Conservation (phyloP, 2,329 filamentous ascomycete species). For the Nannizziopsis arthrosporioides region DNA sequence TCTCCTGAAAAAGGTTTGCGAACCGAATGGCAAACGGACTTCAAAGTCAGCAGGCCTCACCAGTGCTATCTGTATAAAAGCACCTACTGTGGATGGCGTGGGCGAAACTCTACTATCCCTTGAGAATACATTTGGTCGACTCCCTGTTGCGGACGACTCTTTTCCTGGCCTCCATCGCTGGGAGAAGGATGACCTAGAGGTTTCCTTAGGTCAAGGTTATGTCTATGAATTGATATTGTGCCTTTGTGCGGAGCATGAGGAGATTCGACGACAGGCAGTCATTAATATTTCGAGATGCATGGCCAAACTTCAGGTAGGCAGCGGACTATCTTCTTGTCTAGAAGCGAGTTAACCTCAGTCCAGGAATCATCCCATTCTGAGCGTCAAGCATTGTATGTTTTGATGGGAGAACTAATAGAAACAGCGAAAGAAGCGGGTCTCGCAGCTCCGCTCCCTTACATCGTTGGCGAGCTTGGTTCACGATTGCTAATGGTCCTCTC, state of each 20-base stretch:
- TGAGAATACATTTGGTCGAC: conserved; percentile 41
- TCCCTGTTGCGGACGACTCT: conserved; percentile 36
- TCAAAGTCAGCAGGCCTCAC: conserved; percentile 11
- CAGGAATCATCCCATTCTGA: conserved; percentile 62
- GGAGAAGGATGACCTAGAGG: conserved; percentile 64
- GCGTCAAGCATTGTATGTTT: conserved; percentile 64
- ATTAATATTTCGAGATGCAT: conserved; percentile 33
- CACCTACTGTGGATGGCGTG: conserved; percentile 2
- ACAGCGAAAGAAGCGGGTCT: conserved; percentile 50
- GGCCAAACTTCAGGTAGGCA: conserved; percentile 37
- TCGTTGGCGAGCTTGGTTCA: conserved; percentile 63
- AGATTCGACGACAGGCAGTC: conserved; percentile 65
- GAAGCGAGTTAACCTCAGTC: conserved; percentile 3
- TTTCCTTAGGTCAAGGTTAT: conserved; percentile 67
- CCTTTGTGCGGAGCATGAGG: conserved; percentile 60
- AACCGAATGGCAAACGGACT: conserved; percentile 19
- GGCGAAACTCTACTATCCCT: conserved; percentile 34
- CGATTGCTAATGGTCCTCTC: conserved; percentile 58
- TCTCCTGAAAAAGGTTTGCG: conserved; percentile 28
- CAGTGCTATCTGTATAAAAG: background rate
- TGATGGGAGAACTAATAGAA: conserved; percentile 69
- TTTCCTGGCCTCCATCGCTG: conserved; percentile 46
- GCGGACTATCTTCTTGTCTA: background rate
- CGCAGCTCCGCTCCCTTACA: conserved; percentile 53
- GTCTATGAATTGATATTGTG: conserved; percentile 59